Evolutionary conservation across 306 rosid species (phyloP).

Genomic region (Castanopsis chinensis): DNA sequence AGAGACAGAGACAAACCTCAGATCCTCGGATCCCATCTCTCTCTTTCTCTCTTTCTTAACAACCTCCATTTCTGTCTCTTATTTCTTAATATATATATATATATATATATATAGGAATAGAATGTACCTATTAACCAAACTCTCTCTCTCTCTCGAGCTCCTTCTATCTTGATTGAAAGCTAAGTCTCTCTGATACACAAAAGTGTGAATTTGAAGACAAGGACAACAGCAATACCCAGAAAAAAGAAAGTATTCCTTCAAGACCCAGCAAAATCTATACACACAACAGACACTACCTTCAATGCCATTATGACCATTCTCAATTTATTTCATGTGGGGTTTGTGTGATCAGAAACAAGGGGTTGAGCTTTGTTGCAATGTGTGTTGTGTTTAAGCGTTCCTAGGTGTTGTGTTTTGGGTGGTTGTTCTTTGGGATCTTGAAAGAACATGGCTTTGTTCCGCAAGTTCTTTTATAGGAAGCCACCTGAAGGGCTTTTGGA

Average conservation of each 20-base stretch:
- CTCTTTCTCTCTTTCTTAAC: slow-evolving; percentile 8
- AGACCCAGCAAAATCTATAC: slow-evolving; percentile 70
- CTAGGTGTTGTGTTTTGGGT: slow-evolving; percentile 27
- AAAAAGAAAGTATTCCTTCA: slow-evolving; percentile 47
- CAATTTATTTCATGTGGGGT: slow-evolving; percentile 28
- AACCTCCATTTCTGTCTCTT: slow-evolving; percentile 25
- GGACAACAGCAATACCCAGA: slow-evolving; percentile 30
- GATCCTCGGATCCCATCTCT: slow-evolving; percentile 49
- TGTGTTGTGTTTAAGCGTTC: slow-evolving; percentile 36
- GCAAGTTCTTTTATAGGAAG: slow-evolving; percentile 90
- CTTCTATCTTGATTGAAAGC: slow-evolving; percentile 73
- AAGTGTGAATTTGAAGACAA: slow-evolving; percentile 60
- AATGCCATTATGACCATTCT: slow-evolving; percentile 32
- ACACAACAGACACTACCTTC: slow-evolving; percentile 27
- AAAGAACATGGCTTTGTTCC: slow-evolving; percentile 72
- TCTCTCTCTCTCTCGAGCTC: slow-evolving; percentile 11
- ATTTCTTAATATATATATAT: background rate
- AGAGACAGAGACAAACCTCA: slow-evolving; percentile 51
- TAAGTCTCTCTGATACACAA: slow-evolving; percentile 49
- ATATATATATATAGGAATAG: slow-evolving; percentile 8
- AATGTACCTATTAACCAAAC: slow-evolving; percentile 16
- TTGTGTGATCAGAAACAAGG: slow-evolving; percentile 29
- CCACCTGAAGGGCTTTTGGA: slow-evolving; percentile 97
- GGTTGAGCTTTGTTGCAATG: slow-evolving; percentile 39
- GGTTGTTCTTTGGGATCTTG: slow-evolving; percentile 46